Base-by-base conservation (phyloP, 164 flowering plant species). In the Tetrastigma voinierianum region DNA sequence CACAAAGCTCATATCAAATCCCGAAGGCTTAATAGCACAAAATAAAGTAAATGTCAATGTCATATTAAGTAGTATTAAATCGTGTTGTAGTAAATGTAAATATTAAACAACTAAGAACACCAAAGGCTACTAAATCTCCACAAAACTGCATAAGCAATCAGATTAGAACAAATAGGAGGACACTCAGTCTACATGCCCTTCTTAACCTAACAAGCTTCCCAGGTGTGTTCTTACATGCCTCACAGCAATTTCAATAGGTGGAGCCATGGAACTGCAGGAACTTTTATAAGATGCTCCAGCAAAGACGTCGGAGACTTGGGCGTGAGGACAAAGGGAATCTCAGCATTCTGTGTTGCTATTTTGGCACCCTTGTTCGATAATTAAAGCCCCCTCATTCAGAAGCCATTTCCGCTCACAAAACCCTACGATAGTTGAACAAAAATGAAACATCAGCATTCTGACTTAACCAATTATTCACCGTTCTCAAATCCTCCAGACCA, bases 141-240 rank as follows among this genome's bases (percentile, higher is more conserved):
- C 61, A 19, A 46, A 15, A 5, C 1, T 47, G 46, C 23, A 18
- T 4, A 62, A 62, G 18, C 10, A 53, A 49, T 21, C 16, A 43
- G 45, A 52, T 5, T n/a, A 2, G 11, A 48, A 44, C 25, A 23
- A 12, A 52, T 9, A 19, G 20, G 17, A 40, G n/a, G 17, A 2
- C 19, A 21, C 7, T 14, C 15, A 25, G 19, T 19, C 25, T n/a
- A 67, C 87, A 76, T 67, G 92, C 99, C 99, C 76, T 95, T 95
- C 88, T 95, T 95, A 1, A 78, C 90, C 95, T 86, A 11, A 74
- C 74, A 24, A 70, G 47, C 86, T 95, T 95, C 55, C 97, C 98
- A 0, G 98, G 67, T 92, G 98, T 10, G 99, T 72, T 9, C 97
- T 85, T n/a, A 89, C 88, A 67, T 90, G 96, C 74, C 85, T 87